These are phyloP conservation scores for Kondoa malvinella DNA, from an alignment of 768 basidiomycete genomes.

Conservation along the genomic window DNA sequence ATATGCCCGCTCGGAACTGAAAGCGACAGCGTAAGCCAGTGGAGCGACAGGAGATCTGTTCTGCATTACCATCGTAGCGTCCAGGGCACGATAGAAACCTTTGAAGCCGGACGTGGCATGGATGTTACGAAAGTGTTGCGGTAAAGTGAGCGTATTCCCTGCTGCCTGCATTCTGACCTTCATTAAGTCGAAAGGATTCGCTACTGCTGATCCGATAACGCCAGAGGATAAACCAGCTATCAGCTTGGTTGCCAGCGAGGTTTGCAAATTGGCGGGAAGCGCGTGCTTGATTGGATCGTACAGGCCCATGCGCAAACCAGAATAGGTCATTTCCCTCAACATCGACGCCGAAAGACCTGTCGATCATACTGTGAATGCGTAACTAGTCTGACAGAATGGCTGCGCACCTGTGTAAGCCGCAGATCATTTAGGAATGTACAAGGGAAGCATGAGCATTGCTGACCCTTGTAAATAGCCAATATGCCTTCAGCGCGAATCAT, in stretches of 20 bases:
- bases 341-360: conserved; percentile 9
- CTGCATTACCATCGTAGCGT: conserved; percentile 23
- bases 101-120: conserved; percentile 3
- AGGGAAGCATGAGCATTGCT: not conserved
- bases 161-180: conserved; percentile 26
- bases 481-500: conserved; percentile 24
- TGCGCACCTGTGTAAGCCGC: no score
- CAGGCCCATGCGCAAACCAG: conserved; percentile 25
- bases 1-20: conserved; percentile 22
- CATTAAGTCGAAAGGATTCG: conserved; percentile 25
- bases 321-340: conserved; percentile 17
- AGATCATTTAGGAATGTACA: no score
- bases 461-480: conserved; percentile 14
- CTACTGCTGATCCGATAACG: conserved; percentile 25
- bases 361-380: no score
- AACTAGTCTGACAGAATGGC: no score
- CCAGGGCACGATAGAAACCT: conserved; percentile 23
- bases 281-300: conserved; percentile 24
- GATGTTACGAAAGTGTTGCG: conserved; percentile 11
- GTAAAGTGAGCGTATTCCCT: conserved; percentile 17
- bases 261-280: conserved; percentile 16
- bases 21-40: not conserved
- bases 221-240: conserved; percentile 13
- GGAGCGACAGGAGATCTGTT: not conserved
- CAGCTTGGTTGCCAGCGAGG: conserved; percentile 8